Evolutionary conservation across 108 stramenopile genomes (phyloP).

Genomic region (Cyclotella choctawhatcheeana): DNA sequence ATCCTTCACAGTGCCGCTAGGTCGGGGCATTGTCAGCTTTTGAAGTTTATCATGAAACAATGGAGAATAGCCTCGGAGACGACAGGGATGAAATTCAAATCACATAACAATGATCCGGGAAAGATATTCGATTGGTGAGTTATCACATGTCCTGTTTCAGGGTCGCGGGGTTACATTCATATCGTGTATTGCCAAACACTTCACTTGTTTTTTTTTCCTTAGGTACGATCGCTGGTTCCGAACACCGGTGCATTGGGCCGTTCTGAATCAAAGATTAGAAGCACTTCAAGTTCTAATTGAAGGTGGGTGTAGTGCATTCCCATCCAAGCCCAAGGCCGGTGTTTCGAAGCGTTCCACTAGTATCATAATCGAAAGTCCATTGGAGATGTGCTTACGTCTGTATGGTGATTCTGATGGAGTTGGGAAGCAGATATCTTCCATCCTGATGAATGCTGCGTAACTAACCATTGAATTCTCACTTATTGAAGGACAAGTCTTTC

Average conservation of each 20-base stretch:
- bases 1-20: conserved; percentile 80
- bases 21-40: conserved; percentile 60
- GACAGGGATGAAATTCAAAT: conserved; percentile 35
- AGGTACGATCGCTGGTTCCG: conserved; percentile 62
- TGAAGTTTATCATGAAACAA: conserved; percentile 54
- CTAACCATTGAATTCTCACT: too few species aligned
- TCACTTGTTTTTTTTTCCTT: background rate
- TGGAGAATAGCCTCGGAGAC: conserved; percentile 45
- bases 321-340: conserved; percentile 50
- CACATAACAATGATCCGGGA: conserved; percentile 31
- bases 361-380: conserved; percentile 66
- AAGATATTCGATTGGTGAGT: conserved; percentile 58
- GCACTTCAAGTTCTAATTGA: conserved; percentile 64
- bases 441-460: too few species aligned
- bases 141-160: background rate
- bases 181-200: too few species aligned
- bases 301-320: conserved; percentile 67
- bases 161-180: too few species aligned
- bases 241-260: conserved; percentile 89
- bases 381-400: conserved; percentile 74
- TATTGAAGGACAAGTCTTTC: too few species aligned
- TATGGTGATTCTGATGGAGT: conserved; percentile 49
- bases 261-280: conserved; percentile 70
- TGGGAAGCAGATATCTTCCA: too few species aligned
- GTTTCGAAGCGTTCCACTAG: conserved; percentile 56